Evolutionary conservation across 1,284 basidiomycete genomes (phyloP), one percentile per base, ranked within the genome.

Genomic region (Puccinia hordei): DNA sequence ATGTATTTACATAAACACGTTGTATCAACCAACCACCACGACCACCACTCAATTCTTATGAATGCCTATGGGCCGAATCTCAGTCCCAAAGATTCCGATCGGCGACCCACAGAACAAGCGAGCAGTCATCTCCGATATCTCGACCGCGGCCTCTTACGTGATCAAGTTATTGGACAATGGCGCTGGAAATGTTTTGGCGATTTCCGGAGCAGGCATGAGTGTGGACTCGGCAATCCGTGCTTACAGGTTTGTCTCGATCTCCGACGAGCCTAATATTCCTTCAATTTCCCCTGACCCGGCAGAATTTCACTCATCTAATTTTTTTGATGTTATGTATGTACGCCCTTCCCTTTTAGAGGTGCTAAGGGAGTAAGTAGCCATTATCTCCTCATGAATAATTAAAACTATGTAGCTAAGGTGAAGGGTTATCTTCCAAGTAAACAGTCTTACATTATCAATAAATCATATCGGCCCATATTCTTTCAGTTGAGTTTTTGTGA

Each of bases 221-320:
- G 85, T 86, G 13, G 85, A 85, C 75, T 84, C 83, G 33, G 85
- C 85, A 12, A 85, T 86, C 51, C 82, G 83, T n/a, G 83, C 85
- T 13, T 86, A 86, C 78, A 82, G 85, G 75, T 68, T 24, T 24
- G 65, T 41, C 30, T 5, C 17, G 19, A 65, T 59, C 44, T 22
- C 65, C 66, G 19, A 49, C n/a, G n/a, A n/a, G n/a, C n/a, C n/a
- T 27, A 27, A 53, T 24, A 5, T 71, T 46, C 13, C 2, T 8
- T n/a, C 9, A 46, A 19, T 4, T 33, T 53, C 38, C 24, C n/a
- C 41, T 77, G 51, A 19, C 27, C 1, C 22, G 12, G 41, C 8
- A 30, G 57, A 46, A 57, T 17, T n/a, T 61, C 19, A n/a, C n/a
- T n/a, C n/a, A n/a, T n/a, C n/a, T n/a, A n/a, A n/a, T n/a, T n/a